These are phyloP conservation scores for Carpinus viminea DNA, from an alignment of 306 rosid species.

Conservation along the genomic window DNA sequence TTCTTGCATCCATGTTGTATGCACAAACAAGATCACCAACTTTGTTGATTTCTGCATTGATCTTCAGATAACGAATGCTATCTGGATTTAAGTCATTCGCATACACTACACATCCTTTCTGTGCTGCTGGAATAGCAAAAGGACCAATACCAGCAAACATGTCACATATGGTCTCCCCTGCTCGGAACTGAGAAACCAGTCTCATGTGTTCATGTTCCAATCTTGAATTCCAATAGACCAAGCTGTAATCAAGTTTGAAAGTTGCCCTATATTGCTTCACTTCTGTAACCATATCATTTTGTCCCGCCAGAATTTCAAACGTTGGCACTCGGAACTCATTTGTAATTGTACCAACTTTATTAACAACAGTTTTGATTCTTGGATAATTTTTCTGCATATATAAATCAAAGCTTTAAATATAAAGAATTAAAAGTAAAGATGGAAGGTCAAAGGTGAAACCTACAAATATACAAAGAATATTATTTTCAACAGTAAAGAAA, in stretches of 20 bases:
- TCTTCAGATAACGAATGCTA: slow-evolving; percentile 69
- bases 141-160: slow-evolving; percentile 99
- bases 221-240: slow-evolving; percentile 98
- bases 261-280: slow-evolving; percentile 94
- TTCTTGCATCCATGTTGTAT: slow-evolving; percentile 87
- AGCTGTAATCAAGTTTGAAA: slow-evolving; percentile 86
- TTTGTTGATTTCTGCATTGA: slow-evolving; percentile 80
- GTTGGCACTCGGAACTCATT: slow-evolving; percentile 92
- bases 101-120: slow-evolving; percentile 81
- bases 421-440: background rate
- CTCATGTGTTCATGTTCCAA: slow-evolving; percentile 93
- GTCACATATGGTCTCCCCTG: slow-evolving; percentile 82
- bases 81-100: slow-evolving; percentile 97
- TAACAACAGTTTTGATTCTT: slow-evolving; percentile 83
- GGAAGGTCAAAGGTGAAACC: background rate
- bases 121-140: slow-evolving; percentile 94
- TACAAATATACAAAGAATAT: slow-evolving; percentile 14
- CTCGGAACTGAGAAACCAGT: slow-evolving; percentile 75
- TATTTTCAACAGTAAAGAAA: background rate
- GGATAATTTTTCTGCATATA: slow-evolving; percentile 85
- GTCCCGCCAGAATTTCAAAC: slow-evolving; percentile 85
- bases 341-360: slow-evolving; percentile 86
- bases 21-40: slow-evolving; percentile 56
- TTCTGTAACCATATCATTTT: slow-evolving; percentile 75
- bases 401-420: slow-evolving; percentile 7